These are phyloP conservation scores for Sclerotinia sclerotiorum DNA, from an alignment of 2,329 filamentous ascomycete genomes.

Conservation along the genomic window DNA sequence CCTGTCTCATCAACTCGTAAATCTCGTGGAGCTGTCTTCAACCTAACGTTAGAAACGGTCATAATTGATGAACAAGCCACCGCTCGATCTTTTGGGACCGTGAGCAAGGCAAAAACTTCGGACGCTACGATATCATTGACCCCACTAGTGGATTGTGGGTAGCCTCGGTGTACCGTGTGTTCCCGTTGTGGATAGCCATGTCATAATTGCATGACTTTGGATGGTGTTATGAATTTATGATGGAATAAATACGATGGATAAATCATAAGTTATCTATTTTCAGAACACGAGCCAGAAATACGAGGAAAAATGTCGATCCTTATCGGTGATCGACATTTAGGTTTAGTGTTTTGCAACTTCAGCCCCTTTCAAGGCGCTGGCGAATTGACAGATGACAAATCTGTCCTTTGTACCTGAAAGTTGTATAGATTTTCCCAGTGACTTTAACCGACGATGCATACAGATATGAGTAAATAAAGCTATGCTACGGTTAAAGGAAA, in stretches of 20 bases:
- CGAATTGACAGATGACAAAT: not conserved
- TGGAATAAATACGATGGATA: not conserved
- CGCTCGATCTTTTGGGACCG: not conserved
- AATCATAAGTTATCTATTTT: not conserved
- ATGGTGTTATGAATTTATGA: not conserved
- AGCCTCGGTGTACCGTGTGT: too few relatives aligned
- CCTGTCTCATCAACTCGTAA: not conserved
- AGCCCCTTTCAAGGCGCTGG: not conserved
- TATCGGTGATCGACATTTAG: not conserved
- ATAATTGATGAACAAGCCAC: not conserved
- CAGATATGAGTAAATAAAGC: not conserved
- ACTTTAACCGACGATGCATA: not conserved
- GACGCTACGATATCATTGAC: not conserved
- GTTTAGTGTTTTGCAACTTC: not conserved
- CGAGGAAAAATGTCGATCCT: constrained; percentile 1
- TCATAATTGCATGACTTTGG: not conserved
- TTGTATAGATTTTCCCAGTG: not conserved
- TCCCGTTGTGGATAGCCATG: not conserved
- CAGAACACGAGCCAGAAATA: not conserved
- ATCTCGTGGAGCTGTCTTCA: not conserved
- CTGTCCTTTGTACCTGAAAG: not conserved
- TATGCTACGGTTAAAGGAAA: not conserved
- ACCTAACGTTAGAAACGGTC: not conserved
- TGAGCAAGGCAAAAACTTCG: not conserved
- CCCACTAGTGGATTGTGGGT: not conserved